Evolutionary conservation across 2,329 filamentous ascomycete genomes (phyloP).

Genomic region (Xylariaceae sp.): DNA sequence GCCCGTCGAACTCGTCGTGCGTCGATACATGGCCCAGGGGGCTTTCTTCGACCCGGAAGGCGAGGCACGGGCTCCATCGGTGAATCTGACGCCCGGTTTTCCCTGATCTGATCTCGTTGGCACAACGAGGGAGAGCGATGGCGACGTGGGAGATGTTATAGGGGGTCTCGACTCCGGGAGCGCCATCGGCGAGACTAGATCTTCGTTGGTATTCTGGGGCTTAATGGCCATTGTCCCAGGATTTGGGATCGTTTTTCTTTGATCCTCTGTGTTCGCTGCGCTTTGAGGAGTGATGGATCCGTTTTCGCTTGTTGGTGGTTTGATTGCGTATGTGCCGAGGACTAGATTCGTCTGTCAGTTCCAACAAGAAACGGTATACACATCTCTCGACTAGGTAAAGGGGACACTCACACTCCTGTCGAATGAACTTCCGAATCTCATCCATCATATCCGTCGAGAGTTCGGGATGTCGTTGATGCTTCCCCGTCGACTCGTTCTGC

Average conservation of each 20-base stretch:
- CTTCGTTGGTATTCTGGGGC: conserved; percentile 7
- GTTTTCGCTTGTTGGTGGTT: conserved; percentile 3
- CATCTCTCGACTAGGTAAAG: neutral
- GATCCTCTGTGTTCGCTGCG: neutral
- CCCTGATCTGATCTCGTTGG: neutral
- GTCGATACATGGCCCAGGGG: conserved; percentile 15
- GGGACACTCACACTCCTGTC: conserved; percentile 17
- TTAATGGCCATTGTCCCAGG: neutral
- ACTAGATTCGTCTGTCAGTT: conserved; percentile 8
- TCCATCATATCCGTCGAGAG: conserved; percentile 17
- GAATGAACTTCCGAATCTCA: conserved; percentile 19
- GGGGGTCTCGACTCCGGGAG: conserved; percentile 2
- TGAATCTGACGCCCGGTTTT: conserved; percentile 13
- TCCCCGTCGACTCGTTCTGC: conserved; percentile 3
- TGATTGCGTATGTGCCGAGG: conserved; percentile 7
- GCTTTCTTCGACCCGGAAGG: conserved; percentile 10
- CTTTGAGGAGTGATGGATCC: conserved; percentile 1
- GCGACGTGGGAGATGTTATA: neutral
- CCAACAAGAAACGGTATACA: neutral
- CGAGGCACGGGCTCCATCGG: conserved; percentile 17
- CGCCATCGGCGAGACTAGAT: conserved; percentile 4
- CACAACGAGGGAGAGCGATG: neutral
- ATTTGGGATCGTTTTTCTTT: conserved; percentile 6
- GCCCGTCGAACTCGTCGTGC: conserved; percentile 11
- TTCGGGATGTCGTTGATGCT: neutral